These are phyloP conservation scores for Phoenix roebelenii DNA, from an alignment of 176 grass and related monocot species.

Conservation along the genomic window DNA sequence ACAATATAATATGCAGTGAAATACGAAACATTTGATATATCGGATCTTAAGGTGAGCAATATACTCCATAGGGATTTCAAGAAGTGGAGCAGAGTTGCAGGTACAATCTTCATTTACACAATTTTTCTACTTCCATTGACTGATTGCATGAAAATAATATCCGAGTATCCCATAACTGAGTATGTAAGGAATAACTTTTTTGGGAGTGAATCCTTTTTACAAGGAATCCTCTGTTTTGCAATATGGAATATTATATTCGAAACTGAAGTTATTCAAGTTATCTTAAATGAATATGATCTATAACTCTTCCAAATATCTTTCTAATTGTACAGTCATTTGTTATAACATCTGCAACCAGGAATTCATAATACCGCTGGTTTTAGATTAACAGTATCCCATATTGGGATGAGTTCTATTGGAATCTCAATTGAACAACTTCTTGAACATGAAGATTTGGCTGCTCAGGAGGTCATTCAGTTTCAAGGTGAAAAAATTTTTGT, in stretches of 20 bases:
- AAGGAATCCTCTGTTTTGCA: no score
- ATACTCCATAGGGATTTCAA: constrained; percentile 17
- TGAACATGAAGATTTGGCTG: constrained; percentile 6
- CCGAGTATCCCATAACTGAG: no score
- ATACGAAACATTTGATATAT: constrained; percentile 13
- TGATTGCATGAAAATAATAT: no score
- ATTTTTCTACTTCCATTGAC: no score
- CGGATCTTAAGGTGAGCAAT: constrained; percentile 9
- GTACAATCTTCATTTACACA: not conserved
- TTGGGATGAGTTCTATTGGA: constrained; percentile 13
- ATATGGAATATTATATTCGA: no score
- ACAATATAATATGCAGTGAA: constrained; percentile 6
- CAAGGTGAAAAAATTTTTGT: constrained; percentile 3
- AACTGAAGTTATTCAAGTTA: no score
- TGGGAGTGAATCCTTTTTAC: no score
- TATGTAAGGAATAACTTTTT: no score
- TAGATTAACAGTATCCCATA: not conserved
- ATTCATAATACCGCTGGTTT: not conserved
- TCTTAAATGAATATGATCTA: no score
- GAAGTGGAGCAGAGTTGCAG: constrained; percentile 13
- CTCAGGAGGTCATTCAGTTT: constrained; percentile 6
- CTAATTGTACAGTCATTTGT: no score
- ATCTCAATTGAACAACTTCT: constrained; percentile 11
- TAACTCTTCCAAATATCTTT: no score
- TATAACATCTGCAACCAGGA: not conserved